Percentiles rank a stretch among this genome's conserved stretches.
These are phyloP conservation scores for Aquanectria penicillioides DNA, from an alignment of 2,329 filamentous ascomycete species.

Conservation along the genomic window DNA sequence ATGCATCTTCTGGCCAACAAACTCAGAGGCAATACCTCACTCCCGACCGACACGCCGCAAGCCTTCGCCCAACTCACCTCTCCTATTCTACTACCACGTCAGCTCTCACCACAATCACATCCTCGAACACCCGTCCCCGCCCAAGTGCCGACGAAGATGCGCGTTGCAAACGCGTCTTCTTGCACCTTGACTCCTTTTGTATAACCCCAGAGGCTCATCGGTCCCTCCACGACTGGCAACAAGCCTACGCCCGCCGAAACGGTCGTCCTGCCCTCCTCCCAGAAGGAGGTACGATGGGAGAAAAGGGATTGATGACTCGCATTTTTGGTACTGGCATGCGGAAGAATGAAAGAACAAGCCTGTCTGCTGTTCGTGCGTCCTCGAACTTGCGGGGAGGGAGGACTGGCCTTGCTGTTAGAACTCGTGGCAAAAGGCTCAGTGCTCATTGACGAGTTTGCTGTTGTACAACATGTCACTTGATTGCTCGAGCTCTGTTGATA, in stretches of 20 bases:
- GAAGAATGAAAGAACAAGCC: conserved; percentile 35
- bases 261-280: conserved; percentile 54
- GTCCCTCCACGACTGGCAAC: conserved; percentile 61
- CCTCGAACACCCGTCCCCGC: conserved; percentile 21
- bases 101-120: conserved; percentile 40
- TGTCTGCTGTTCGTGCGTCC: conserved; percentile 24
- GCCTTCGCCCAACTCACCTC: conserved; percentile 40
- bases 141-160: conserved; percentile 51
- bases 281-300: conserved; percentile 46
- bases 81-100: conserved; percentile 47
- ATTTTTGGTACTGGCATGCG: conserved; percentile 38
- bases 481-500: not conserved
- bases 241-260: conserved; percentile 55
- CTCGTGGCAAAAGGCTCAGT: conserved; percentile 28
- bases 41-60: conserved; percentile 30
- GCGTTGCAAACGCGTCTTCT: conserved; percentile 56
- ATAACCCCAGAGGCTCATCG: conserved; percentile 57
- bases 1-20: not conserved
- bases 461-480: not conserved
- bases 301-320: conserved; percentile 41
- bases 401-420: not conserved
- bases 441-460: conserved; percentile 23
- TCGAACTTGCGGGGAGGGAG: conserved; percentile 17
- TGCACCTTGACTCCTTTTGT: conserved; percentile 58
- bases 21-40: conserved; percentile 16